phyloP scores from a whole-genome alignment of 352 stramenopile genomes.

The Lagenidium sp. region DNA sequence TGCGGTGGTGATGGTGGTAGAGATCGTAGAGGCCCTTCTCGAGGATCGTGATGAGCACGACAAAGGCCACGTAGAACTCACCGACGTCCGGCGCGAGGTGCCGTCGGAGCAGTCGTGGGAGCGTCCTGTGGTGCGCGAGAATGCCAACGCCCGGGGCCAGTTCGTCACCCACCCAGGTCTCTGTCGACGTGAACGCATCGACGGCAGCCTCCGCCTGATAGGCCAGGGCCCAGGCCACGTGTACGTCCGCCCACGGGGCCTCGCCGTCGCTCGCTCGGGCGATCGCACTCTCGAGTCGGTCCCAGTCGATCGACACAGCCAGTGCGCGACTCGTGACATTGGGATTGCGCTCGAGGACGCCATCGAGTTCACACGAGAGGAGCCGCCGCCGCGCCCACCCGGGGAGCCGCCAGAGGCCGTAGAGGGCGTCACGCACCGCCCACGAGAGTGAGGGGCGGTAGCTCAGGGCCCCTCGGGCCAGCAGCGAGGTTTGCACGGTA shows the following conservation, averaged over 20 bases:
- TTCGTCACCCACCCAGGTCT: background rate
- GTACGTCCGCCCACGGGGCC: background rate
- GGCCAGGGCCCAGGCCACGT: conserved; percentile 28
- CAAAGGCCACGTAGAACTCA: conserved; percentile 50
- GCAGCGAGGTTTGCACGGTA: too few relatives aligned
- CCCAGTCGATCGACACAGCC: background rate
- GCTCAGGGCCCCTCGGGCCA: background rate
- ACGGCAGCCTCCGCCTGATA: conserved; percentile 25
- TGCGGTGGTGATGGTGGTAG: conserved; percentile 12
- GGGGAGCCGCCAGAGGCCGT: conserved; percentile 41
- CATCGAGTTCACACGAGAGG: conserved; percentile 11
- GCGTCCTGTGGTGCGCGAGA: conserved; percentile 18
- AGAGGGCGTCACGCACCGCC: conserved; percentile 29
- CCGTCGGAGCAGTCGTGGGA: conserved; percentile 17
- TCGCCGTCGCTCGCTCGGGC: background rate
- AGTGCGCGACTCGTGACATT: background rate
- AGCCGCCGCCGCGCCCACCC: background rate
- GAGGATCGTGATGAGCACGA: conserved; percentile 46
- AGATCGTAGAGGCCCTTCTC: conserved; percentile 58
- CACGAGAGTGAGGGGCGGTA: conserved; percentile 31
- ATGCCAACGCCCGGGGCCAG: conserved; percentile 6
- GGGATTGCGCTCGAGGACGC: conserved; percentile 6
- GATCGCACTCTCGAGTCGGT: background rate
- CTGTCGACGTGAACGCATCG: background rate
- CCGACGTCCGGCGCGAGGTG: conserved; percentile 13